Evolutionary conservation across 2,329 filamentous ascomycete species (phyloP).

Genomic region (Corniculantispora saksenae): DNA sequence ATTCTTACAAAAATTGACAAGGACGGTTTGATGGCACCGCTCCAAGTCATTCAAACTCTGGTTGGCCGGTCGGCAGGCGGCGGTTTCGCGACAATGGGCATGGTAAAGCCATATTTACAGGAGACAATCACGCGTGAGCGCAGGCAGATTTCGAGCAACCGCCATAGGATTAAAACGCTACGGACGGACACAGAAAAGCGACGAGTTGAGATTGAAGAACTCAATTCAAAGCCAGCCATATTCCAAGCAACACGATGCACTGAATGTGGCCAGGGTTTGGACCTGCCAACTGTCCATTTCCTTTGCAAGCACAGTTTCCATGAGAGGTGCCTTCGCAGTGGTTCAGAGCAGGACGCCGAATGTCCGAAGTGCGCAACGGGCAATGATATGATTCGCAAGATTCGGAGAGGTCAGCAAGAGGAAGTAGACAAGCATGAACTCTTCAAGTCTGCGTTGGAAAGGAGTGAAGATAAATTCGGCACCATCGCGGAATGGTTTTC

Average conservation of each 20-base stretch:
- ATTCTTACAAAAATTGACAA: conserved; percentile 86
- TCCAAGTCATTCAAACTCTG: conserved; percentile 94
- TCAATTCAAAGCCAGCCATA: conserved; percentile 77
- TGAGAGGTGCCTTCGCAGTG: conserved; percentile 72
- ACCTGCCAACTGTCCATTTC: conserved; percentile 91
- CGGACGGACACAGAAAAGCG: conserved; percentile 80
- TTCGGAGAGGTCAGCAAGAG: conserved; percentile 83
- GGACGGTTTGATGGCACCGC: conserved; percentile 88
- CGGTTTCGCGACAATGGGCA: conserved; percentile 90
- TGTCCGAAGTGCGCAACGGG: conserved; percentile 83
- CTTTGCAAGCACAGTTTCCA: conserved; percentile 97
- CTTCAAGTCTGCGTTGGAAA: conserved; percentile 77
- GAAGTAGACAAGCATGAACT: conserved; percentile 84
- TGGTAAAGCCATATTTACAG: conserved; percentile 90
- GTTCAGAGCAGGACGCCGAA: conserved; percentile 62
- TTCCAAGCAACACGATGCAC: conserved; percentile 91
- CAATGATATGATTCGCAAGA: conserved; percentile 86
- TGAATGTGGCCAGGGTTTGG: conserved; percentile 74
- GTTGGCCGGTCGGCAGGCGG: conserved; percentile 54
- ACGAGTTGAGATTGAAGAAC: conserved; percentile 73
- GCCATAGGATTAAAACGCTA: conserved; percentile 79
- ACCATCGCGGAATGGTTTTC: conserved; percentile 95
- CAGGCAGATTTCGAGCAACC: conserved; percentile 78
- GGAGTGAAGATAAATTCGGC: conserved; percentile 81
- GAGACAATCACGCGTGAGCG: conserved; percentile 87